Percentiles rank a stretch among this genome's conserved stretches.
phyloP scores from a whole-genome alignment of 805 yeast genomes.

The Komagataella phaffii region DNA sequence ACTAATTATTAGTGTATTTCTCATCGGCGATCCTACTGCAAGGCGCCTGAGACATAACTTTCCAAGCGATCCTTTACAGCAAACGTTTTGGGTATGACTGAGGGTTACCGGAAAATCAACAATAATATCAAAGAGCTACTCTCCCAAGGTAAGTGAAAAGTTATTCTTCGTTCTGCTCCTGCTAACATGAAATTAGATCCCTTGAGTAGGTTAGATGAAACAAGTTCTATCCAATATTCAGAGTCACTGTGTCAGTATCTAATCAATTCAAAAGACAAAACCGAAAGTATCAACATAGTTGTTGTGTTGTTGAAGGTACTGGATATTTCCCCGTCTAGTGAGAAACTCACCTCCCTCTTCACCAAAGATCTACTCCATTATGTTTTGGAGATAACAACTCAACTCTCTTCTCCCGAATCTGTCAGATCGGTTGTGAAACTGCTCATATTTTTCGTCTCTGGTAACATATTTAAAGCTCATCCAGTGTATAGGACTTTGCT shows the following conservation, averaged over 20 bases:
- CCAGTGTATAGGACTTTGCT: background rate
- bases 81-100: background rate
- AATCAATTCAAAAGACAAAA: slow-evolving; percentile 26
- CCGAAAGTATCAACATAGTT: slow-evolving; percentile 38
- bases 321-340: slow-evolving; percentile 28
- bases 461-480: background rate
- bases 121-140: slow-evolving; percentile 13
- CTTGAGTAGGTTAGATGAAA: slow-evolving; percentile 9
- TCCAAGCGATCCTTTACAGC: background rate
- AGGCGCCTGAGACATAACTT: too few species aligned
- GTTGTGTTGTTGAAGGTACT: slow-evolving; percentile 39
- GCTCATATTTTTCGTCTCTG: background rate
- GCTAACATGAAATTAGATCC: background rate
- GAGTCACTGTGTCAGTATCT: slow-evolving; percentile 23
- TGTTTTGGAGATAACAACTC: slow-evolving; percentile 23
- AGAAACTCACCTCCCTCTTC: slow-evolving; percentile 20
- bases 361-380: slow-evolving; percentile 26
- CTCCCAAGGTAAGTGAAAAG: slow-evolving; percentile 3
- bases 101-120: slow-evolving; percentile 13
- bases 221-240: slow-evolving; percentile 9
- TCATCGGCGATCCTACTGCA: background rate
- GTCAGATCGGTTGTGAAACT: background rate
- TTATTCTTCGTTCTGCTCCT: background rate
- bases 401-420: background rate
- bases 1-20: background rate